Percentiles rank a stretch among this genome's conserved stretches.
phyloP scores from a whole-genome alignment of 345 rosid species.

The Viola odorata region DNA sequence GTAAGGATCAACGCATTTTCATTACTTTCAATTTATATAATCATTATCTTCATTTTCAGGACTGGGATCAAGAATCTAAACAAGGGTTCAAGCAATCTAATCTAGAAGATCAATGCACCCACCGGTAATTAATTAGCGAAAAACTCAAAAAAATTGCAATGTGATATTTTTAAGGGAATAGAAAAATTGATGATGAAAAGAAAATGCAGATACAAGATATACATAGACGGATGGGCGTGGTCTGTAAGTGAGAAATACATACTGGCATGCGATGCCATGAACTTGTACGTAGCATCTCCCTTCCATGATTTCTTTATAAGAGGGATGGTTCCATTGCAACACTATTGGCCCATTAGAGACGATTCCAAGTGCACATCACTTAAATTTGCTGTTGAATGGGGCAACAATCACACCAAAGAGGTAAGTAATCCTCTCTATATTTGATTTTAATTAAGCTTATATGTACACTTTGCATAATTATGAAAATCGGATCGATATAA shows the following conservation, averaged over 20 bases:
- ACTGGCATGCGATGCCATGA: conserved; percentile 67
- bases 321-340: conserved; percentile 61
- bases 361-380: conserved; percentile 46
- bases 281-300: conserved; percentile 38
- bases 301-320: conserved; percentile 59
- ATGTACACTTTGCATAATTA: too few relatives aligned
- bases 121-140: conserved; percentile 41
- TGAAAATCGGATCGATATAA: too few relatives aligned
- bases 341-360: conserved; percentile 73
- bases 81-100: conserved; percentile 38
- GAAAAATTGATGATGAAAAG: too few relatives aligned
- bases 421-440: not conserved
- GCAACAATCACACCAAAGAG: conserved; percentile 38
- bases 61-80: conserved; percentile 32
- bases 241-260: conserved; percentile 80
- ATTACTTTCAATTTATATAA: not conserved
- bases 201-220: conserved; percentile 56
- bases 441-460: not conserved
- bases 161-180: not conserved
- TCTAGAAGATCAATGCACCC: conserved; percentile 50
- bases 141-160: not conserved
- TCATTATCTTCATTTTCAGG: conserved; percentile 10
- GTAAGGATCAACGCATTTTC: not conserved
- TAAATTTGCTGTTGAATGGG: conserved; percentile 76
- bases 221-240: conserved; percentile 73